Base-by-base conservation (phyloP, 208 protist species). In the Wallacemonas collosoma region DNA sequence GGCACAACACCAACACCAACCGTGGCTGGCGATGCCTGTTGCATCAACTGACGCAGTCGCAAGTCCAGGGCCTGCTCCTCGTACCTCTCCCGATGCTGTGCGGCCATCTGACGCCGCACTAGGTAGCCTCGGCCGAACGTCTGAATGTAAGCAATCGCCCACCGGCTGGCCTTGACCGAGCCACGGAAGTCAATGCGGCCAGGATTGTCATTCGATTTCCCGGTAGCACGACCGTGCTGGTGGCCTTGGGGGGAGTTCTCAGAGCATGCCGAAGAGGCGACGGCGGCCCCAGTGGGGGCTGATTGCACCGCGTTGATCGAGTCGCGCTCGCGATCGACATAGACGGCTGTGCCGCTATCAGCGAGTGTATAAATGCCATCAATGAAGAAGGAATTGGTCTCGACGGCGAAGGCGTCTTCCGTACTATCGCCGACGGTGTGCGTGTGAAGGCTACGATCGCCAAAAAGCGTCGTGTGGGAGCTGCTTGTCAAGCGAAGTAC, bases 121-220 rank as follows among this genome's bases (percentile, higher is more conserved):
- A 73, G 56, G 71, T 71, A 88, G 44, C 74, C 83, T 14, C 83
- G 79, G 44, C 83, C 79, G 6, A 78, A 63, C 2, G 70, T 40
- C 66, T 88, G 83, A 9, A 80, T 65, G 7, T 14, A 12, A 9
- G 60, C 60, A n/a, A 65, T 14, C 14, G 60, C 38, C 36, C 43
- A 36, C 11, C 60, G 60, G 43, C 41, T 35, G 4, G 60, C 60
- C 60, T 65, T 65, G 60, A 65, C 7, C 44, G 50, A 58, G 15
- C 61, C 12, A 43, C 40, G 40, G 40, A 65, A 65, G 12, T 5
- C 11, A 36, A 15, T n/a, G 9, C 9, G 11, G 17, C 0, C 6
- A 5, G 17, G 9, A 6, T 8, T n/a, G 14, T 57, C 53, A 36
- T 8, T 8, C 15, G 53, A 6, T n/a, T 26, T 17, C 9, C 6